phyloP scores from a whole-genome alignment of 164 flowering plant genomes.

The Dillenia turbinata region DNA sequence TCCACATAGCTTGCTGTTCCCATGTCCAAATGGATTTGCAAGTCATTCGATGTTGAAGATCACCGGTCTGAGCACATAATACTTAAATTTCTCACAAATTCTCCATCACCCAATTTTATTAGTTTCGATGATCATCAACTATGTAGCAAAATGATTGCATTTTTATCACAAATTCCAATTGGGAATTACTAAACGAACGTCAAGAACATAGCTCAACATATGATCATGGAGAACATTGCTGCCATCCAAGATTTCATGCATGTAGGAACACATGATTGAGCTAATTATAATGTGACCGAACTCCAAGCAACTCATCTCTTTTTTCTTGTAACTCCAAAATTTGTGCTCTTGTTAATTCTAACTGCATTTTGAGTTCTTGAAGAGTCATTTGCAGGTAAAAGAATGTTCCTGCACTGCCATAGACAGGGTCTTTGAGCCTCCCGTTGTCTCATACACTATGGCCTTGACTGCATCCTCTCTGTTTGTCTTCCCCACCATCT shows the following conservation, averaged over 20 bases:
- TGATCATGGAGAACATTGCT: constrained; percentile 2
- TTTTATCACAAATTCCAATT: constrained; percentile 3
- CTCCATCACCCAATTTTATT: too few relatives aligned
- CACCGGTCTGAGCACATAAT: too few relatives aligned
- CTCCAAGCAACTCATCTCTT: constrained; percentile 20
- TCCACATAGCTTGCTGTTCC: too few relatives aligned
- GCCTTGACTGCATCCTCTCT: constrained; percentile 41
- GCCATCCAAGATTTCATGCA: constrained; percentile 1
- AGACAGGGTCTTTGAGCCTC: constrained; percentile 34
- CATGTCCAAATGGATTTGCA: too few relatives aligned
- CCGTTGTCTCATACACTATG: constrained; percentile 34
- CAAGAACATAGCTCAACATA: constrained; percentile 10
- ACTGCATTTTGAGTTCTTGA: constrained; percentile 15
- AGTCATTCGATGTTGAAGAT: too few relatives aligned
- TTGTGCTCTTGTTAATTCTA: constrained; percentile 16
- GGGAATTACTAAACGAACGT: neutral
- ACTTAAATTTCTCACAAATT: too few relatives aligned
- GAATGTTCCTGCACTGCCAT: constrained; percentile 33
- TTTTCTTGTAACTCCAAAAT: constrained; percentile 14
- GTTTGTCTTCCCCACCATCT: constrained; percentile 35
- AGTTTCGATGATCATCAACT: too few relatives aligned
- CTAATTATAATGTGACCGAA: constrained; percentile 14
- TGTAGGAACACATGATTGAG: constrained; percentile 3
- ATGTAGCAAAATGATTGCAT: neutral
- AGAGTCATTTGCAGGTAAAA: constrained; percentile 28